Conservation (phyloP, 441 rosid genomes). For the Hypseocharis bilobata region DNA sequence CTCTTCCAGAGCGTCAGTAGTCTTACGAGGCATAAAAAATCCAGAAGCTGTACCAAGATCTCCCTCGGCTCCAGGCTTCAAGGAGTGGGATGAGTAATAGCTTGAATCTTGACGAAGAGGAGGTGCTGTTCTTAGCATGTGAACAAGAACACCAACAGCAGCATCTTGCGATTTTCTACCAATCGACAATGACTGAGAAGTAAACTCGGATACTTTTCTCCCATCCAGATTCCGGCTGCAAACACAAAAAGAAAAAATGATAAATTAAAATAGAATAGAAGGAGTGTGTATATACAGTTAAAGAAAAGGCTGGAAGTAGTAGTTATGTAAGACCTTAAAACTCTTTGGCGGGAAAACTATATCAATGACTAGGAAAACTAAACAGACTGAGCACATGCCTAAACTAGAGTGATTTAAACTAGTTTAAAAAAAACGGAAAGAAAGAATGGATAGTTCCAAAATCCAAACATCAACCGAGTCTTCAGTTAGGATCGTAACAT, state of each 20-base stretch:
- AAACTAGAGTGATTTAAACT: too few relatives aligned
- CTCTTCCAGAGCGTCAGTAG: constrained; percentile 72
- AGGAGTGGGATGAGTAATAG: constrained; percentile 42
- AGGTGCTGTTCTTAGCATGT: constrained; percentile 65
- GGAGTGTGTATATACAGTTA: too few relatives aligned
- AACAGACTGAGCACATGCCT: too few relatives aligned
- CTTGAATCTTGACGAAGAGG: constrained; percentile 68
- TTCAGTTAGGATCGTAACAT: too few relatives aligned
- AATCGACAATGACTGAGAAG: constrained; percentile 32
- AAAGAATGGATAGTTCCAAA: too few relatives aligned
- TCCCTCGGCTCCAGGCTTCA: constrained; percentile 40
- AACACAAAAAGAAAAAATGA: constrained; percentile 1
- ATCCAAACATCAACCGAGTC: too few relatives aligned
- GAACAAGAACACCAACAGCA: constrained; percentile 75
- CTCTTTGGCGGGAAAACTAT: too few relatives aligned
- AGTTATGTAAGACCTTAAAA: too few relatives aligned
- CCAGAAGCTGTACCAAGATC: constrained; percentile 55
- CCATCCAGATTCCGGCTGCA: constrained; percentile 44
- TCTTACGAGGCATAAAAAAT: constrained; percentile 51
- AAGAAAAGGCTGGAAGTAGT: too few relatives aligned
- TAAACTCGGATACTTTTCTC: constrained; percentile 33
- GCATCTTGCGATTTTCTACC: constrained; percentile 73
- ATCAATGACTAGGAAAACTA: too few relatives aligned
- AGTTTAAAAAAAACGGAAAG: too few relatives aligned
- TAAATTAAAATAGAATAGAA: neutral